phyloP scores from a whole-genome alignment of 2,329 filamentous ascomycete species.

The Juglanconis oblonga region DNA sequence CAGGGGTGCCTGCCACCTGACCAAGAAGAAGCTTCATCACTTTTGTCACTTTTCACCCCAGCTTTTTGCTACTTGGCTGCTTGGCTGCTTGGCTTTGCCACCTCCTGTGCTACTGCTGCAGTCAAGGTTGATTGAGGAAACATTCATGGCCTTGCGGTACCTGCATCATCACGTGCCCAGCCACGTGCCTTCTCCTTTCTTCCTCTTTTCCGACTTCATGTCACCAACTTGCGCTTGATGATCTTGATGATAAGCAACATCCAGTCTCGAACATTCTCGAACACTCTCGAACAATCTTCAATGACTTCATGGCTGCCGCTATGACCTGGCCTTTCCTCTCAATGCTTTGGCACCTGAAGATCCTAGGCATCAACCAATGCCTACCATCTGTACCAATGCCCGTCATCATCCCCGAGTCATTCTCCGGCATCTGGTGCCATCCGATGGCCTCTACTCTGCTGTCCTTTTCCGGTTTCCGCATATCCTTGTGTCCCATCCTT shows the following conservation, averaged over 20 bases:
- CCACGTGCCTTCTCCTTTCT: background rate
- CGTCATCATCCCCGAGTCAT: background rate
- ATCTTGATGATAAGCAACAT: background rate
- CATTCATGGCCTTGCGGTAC: background rate
- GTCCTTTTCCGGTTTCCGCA: background rate
- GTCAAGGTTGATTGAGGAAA: too few relatives aligned
- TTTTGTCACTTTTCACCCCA: too few relatives aligned
- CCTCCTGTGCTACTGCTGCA: too few relatives aligned
- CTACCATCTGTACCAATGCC: background rate
- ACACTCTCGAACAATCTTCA: background rate
- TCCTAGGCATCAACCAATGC: background rate
- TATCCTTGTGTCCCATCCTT: background rate
- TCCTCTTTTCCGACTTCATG: background rate
- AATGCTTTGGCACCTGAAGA: background rate
- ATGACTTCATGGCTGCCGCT: background rate
- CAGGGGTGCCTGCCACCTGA: too few relatives aligned
- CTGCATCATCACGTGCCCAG: constrained; percentile 2
- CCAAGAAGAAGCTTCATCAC: too few relatives aligned
- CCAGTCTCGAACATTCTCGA: too few relatives aligned
- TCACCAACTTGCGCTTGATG: background rate
- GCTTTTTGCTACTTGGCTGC: too few relatives aligned
- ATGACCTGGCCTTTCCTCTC: background rate
- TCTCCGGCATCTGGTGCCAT: background rate
- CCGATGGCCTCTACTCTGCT: background rate
- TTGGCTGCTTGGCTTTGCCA: too few relatives aligned